Conservation (phyloP, 106 monocot species). For the Allium cepa region DNA sequence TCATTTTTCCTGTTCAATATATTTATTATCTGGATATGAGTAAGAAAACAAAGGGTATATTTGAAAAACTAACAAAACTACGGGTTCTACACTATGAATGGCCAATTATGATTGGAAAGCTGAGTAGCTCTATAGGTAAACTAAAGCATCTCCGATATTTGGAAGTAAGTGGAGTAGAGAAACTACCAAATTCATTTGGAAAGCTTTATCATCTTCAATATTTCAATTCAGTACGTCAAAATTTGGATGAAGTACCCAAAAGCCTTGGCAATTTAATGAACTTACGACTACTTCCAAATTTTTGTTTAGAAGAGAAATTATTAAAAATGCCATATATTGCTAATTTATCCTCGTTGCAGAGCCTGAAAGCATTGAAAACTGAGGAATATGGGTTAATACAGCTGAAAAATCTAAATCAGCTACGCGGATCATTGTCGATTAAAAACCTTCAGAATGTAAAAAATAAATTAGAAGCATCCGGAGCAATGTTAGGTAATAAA, state of each 20-base stretch:
- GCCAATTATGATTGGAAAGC: neutral
- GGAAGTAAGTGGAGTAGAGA: neutral
- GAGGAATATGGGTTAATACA: slow-evolving; percentile 9
- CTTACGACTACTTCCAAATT: slow-evolving; percentile 1
- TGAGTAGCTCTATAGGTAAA: slow-evolving; percentile 11
- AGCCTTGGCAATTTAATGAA: slow-evolving; percentile 4
- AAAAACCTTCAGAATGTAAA: slow-evolving; percentile 18
- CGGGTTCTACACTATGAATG: slow-evolving; percentile 4
- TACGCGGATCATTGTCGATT: slow-evolving; percentile 13
- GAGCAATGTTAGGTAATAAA: slow-evolving; percentile 18
- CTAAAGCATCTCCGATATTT: slow-evolving; percentile 11
- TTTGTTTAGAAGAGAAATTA: neutral
- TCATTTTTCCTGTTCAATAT: slow-evolving; percentile 5
- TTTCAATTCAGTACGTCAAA: neutral
- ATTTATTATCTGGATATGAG: neutral
- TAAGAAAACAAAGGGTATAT: neutral
- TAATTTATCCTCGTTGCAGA: slow-evolving; percentile 16
- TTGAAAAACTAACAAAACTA: slow-evolving; percentile 7
- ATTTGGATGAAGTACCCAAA: neutral
- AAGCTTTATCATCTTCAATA: slow-evolving; percentile 14
- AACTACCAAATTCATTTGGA: slow-evolving; percentile 15
- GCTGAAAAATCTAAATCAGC: slow-evolving; percentile 10
- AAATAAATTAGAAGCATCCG: slow-evolving; percentile 1
- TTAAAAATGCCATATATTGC: neutral
- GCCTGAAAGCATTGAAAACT: neutral